Conservation (phyloP, 106 monocot genomes). For the Phalaenopsis aphrodite region DNA sequence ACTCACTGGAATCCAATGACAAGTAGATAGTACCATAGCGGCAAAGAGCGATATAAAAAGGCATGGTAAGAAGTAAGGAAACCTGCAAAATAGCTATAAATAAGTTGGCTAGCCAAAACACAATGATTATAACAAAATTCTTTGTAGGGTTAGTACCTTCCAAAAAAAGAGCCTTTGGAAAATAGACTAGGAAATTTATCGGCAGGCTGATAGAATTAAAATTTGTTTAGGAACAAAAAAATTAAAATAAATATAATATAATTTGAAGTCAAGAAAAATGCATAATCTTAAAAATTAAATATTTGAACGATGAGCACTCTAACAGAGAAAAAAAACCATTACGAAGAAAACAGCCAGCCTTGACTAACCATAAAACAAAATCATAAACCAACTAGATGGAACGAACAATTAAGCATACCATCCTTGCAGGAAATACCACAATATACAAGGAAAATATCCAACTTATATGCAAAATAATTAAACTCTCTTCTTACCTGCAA, state of each 20-base stretch:
- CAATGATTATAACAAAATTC: neutral
- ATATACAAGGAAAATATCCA: neutral
- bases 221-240: neutral
- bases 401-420: neutral
- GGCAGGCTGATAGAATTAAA: slow-evolving; percentile 6
- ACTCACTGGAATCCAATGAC: slow-evolving; percentile 13
- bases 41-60: slow-evolving; percentile 9
- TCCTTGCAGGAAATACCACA: neutral
- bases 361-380: neutral
- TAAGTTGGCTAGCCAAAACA: neutral
- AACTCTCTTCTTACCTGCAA: neutral
- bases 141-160: neutral
- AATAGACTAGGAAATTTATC: slow-evolving; percentile 11
- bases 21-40: neutral
- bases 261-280: neutral
- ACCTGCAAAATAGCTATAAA: slow-evolving; percentile 2
- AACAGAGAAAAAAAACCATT: neutral
- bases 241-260: neutral
- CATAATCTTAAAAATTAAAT: neutral
- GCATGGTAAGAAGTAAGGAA: slow-evolving; percentile 15
- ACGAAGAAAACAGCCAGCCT: neutral
- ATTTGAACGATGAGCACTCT: neutral
- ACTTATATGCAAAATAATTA: neutral
- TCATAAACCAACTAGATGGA: neutral
- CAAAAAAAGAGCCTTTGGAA: slow-evolving; percentile 6